Base-by-base conservation (phyloP, 169 alveolate genomes). In the Cryptosporidium bovis region DNA sequence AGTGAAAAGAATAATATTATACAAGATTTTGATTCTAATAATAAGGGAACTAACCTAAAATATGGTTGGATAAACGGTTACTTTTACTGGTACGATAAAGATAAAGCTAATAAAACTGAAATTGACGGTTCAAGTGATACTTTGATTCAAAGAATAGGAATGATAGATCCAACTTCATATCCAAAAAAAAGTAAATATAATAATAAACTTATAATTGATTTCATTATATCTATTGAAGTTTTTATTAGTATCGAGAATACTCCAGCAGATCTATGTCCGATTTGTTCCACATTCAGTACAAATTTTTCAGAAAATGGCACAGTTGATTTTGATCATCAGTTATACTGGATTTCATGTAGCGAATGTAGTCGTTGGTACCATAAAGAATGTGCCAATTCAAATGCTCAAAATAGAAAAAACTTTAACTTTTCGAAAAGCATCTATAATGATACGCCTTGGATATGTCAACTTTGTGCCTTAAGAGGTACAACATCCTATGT, bases 311-410 rank as follows among this genome's bases (percentile, higher is more conserved):
- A 16, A 6, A 34, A 29, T 16, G 51, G 20, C 46, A 24, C 1
- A 16, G 15, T 51, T 18, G 7, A 40, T 3, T 13, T 20, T 34
- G 16, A 24, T 16, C 33, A 2, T 7, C 33, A 33, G 3, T 18
- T n/a, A 46, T 15, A 13, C 16, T 60, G 71, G 87, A 77, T 77
- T 77, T 18, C 62, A 58, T 77, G 87, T 33, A 62, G 56, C 18
- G 87, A 77, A 46, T 77, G 87, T 29, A 77, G 6, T 27, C 87
- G 87, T 36, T 62, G 48, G 64, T 77, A 60, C 33, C 87, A 77
- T 31, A 60, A 77, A n/a, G 71, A 56, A 24, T 77, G 87, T 29
- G 87, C 56, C 20, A 33, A 29, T 13, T 77, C 27, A 1, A 62
- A 77, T 33, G 12, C 67, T 27, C 31, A 36, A 51, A 53, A 34